A percentile compares a stretch with the other conserved stretches of the same genome.
Evolutionary conservation across 176 grass and related monocot genomes (phyloP).

Genomic region (maize (Zea mays)): Zm-B73-REFERENCE-NAM-5.0 NC_050103.1:84507501-84508000

Average conservation of each 20-base stretch:
- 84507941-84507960: slow-evolving; percentile 17
- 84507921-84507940: slow-evolving; percentile 4
- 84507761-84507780: background rate
- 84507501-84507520: too few species aligned
- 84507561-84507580: background rate
- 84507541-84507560: background rate
- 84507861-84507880: slow-evolving; percentile 65
- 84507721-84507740: too few species aligned
- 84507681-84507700: slow-evolving; percentile 7
- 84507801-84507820: background rate
- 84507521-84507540: slow-evolving; percentile 8
- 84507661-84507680: slow-evolving; percentile 1
- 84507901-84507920: slow-evolving; percentile 55
- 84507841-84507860: slow-evolving; percentile 27
- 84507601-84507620: background rate
- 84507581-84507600: background rate
- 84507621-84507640: background rate
- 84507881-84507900: slow-evolving; percentile 65
- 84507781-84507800: slow-evolving; percentile 2
- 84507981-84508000: slow-evolving; percentile 67
- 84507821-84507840: slow-evolving; percentile 10
- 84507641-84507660: background rate
- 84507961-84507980: slow-evolving; percentile 51
- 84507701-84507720: background rate
- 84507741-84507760: slow-evolving; percentile 16